Evolutionary conservation across 129 eudicot species (phyloP).

Genomic region (Calendula officinalis): DNA sequence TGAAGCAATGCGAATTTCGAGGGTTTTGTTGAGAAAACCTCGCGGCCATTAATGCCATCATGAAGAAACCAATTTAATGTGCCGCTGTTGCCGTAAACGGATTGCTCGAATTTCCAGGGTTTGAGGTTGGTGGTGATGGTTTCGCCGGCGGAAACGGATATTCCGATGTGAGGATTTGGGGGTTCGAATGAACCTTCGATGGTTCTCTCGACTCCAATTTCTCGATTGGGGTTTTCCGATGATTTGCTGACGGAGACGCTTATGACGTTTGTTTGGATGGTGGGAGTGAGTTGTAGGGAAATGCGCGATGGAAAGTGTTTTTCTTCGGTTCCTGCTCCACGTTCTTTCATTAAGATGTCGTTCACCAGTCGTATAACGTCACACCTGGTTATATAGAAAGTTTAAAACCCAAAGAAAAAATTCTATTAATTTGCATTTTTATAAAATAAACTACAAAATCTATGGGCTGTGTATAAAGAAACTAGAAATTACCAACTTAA

Average conservation of each 20-base stretch:
- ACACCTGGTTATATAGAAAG: conserved; percentile 40
- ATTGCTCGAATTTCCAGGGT: conserved; percentile 97
- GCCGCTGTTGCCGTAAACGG: conserved; percentile 61
- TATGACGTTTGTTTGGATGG: conserved; percentile 49
- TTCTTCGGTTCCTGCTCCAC: conserved; percentile 79
- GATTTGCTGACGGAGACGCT: conserved; percentile 78
- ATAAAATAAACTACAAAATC: too few relatives aligned
- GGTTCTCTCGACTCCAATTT: conserved; percentile 59
- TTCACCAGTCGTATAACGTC: conserved; percentile 64
- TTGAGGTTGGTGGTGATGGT: conserved; percentile 58
- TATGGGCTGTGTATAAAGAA: too few relatives aligned
- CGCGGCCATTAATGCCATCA: conserved; percentile 62
- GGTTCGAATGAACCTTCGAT: conserved; percentile 75
- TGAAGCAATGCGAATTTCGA: conserved; percentile 53
- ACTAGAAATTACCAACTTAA: too few relatives aligned
- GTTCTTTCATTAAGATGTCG: conserved; percentile 45
- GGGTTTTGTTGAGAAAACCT: conserved; percentile 74
- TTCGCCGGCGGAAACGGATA: conserved; percentile 63
- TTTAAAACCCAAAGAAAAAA: too few relatives aligned
- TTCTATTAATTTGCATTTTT: too few relatives aligned
- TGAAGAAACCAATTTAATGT: conserved; percentile 77
- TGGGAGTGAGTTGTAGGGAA: conserved; percentile 69
- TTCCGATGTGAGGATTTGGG: conserved; percentile 46
- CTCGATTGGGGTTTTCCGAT: conserved; percentile 65
- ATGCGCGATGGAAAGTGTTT: conserved; percentile 93